These are phyloP conservation scores for Mycena citricolor DNA, from an alignment of 1,284 basidiomycete species.

Conservation along the genomic window DNA sequence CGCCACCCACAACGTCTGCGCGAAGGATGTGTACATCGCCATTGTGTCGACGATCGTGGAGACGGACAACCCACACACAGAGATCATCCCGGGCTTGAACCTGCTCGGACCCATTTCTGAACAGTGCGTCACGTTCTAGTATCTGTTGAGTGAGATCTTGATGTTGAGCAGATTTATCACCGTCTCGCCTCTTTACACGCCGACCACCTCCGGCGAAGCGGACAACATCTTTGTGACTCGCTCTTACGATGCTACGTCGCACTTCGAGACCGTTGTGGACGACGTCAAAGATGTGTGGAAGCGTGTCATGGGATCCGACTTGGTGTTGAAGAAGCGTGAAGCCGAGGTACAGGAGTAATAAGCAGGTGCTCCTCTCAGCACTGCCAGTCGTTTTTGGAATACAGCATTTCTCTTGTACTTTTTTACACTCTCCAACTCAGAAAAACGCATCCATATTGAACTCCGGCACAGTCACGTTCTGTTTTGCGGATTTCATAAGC, in stretches of 20 bases:
- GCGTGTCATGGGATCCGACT: constrained; percentile 72
- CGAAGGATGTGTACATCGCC: constrained; percentile 92
- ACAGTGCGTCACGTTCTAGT: constrained; percentile 62
- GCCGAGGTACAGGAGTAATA: constrained; percentile 63
- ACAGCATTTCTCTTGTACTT: constrained; percentile 20
- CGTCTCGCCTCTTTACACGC: constrained; percentile 87
- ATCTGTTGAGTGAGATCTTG: constrained; percentile 8
- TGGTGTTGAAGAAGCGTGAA: constrained; percentile 85
- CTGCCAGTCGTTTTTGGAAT: no score
- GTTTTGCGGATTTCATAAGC: constrained; percentile 85
- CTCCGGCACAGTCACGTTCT: constrained; percentile 81
- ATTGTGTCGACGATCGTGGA: constrained; percentile 99
- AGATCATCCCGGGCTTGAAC: constrained; percentile 89
- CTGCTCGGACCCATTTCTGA: constrained; percentile 93
- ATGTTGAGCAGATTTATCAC: constrained; percentile 77
- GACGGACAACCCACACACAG: constrained; percentile 89
- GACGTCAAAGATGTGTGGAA: constrained; percentile 95
- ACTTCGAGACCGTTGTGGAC: constrained; percentile 97
- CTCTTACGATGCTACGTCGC: constrained; percentile 97
- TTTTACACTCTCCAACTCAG: constrained; percentile 26
- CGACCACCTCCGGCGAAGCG: constrained; percentile 76
- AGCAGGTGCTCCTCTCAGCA: no score
- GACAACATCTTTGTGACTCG: constrained; percentile 97
- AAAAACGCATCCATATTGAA: constrained; percentile 82
- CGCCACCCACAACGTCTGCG: constrained; percentile 95